Base-by-base conservation (phyloP, 1,139 yeast species). In the Geotrichum cucujoidarum region DNA sequence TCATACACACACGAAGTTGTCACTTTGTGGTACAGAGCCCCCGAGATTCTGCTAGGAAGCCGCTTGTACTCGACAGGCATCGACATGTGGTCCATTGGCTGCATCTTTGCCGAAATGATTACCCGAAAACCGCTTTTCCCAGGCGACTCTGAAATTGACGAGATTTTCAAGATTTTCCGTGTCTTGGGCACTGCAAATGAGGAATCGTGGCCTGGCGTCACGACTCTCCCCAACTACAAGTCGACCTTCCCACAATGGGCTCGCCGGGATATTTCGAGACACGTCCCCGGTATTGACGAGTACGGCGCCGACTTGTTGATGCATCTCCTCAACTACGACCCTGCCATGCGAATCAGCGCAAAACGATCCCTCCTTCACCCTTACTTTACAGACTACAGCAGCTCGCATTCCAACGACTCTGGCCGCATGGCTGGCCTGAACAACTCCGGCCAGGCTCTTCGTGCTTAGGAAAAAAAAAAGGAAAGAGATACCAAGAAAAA, bases 71-170 rank as follows among this genome's bases (percentile, higher is more conserved):
- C 96, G 45, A 92, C 97, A 0, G 97, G 97, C 24, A 97, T 92
- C 44, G 99, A 92, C 66, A 89, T 94, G 83, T 92, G 99, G 99
- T 87, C 96, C 16, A 87, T 89, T 51, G 99, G 99, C 20, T 90
- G 97, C 67, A 92, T 92, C 50, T 92, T 94, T 70, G 98, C 97
- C 4, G 99, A 92, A 67, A 90, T 92, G 97, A 92, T 94, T 59
- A 88, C 90, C 63, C 76, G 98, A 55, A 88, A 88, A 67, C 97
- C 99, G 8, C 70, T 92, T 45, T 92, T 92, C 70, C 95, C 97
- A 1, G 99, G 98, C 27, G 98, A 92, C 67, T 87, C 96, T 14
- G 98, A 92, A 67, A 92, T 92, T 65, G 98, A 92, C 66, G 97
- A 92, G 71, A 92, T 92, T 58, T 90, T 92, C 73, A 82, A 94